Evolutionary conservation across 2,329 filamentous ascomycete genomes (phyloP).

Genomic region (Cytospora piceae): DNA sequence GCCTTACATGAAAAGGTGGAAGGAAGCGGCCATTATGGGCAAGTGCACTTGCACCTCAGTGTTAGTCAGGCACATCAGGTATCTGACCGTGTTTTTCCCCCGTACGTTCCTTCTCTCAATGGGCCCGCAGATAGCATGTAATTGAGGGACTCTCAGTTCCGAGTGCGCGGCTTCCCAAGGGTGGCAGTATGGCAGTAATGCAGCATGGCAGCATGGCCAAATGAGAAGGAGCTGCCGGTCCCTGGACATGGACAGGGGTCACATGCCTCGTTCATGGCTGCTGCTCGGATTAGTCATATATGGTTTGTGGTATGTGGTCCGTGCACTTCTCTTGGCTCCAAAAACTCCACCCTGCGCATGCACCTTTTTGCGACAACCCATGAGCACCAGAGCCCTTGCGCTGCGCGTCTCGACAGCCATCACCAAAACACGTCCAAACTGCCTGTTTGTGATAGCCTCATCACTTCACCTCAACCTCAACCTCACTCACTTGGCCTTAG

Average conservation of each 20-base stretch:
- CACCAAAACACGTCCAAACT: slow-evolving; percentile 22
- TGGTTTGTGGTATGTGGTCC: background rate
- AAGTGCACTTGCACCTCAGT: background rate
- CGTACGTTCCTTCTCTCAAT: background rate
- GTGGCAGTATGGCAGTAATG: background rate
- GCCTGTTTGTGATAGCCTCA: background rate
- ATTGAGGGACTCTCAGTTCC: background rate
- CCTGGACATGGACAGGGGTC: no score
- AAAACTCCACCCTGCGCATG: slow-evolving; percentile 17
- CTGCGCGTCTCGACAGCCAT: slow-evolving; percentile 7
- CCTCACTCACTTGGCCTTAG: background rate
- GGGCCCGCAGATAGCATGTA: background rate
- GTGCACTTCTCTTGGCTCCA: slow-evolving; percentile 13
- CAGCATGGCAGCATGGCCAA: background rate
- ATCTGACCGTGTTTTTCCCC: background rate
- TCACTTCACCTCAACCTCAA: background rate
- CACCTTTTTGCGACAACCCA: slow-evolving; percentile 4
- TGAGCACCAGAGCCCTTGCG: background rate
- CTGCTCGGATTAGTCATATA: background rate
- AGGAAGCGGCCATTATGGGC: background rate
- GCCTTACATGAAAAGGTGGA: background rate
- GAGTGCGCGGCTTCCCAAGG: background rate
- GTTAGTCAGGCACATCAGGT: background rate
- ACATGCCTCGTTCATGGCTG: no score
- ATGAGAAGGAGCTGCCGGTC: background rate